Conservation (phyloP, 192 early-diverging fungal species). For the Coemansia asiatica region DNA sequence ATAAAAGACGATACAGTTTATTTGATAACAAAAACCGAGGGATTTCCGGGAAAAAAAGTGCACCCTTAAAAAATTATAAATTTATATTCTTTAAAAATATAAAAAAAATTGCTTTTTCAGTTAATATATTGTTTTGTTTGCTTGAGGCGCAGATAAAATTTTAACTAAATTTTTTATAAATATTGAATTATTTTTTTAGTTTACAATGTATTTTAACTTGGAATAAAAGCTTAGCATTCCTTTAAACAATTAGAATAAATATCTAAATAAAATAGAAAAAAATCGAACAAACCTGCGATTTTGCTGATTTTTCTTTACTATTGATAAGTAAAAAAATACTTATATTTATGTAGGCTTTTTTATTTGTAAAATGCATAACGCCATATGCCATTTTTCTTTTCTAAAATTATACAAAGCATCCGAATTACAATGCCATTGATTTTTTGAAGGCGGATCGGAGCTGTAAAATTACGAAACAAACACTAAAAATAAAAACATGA, state of each 20-base stretch:
- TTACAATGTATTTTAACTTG: neutral
- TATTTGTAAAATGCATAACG: neutral
- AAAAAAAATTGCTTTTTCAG: neutral
- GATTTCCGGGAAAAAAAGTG: neutral
- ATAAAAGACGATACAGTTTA: neutral
- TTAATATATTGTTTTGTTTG: neutral
- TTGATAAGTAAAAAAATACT: neutral
- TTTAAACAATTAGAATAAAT: neutral
- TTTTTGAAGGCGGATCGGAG: neutral
- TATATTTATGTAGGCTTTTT: neutral
- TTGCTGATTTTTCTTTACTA: neutral
- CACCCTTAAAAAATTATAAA: constrained; percentile 4
- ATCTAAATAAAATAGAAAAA: neutral
- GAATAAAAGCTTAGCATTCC: neutral
- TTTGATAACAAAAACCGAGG: neutral
- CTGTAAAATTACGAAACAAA: neutral
- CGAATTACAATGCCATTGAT: neutral
- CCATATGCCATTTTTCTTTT: neutral
- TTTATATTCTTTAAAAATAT: neutral
- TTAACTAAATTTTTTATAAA: neutral
- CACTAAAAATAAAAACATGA: neutral
- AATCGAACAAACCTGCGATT: too few relatives aligned
- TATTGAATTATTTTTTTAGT: neutral
- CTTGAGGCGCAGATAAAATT: neutral
- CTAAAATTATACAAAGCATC: neutral